phyloP scores from a whole-genome alignment of 768 basidiomycete genomes.

The Fomitopsis pulvina region DNA sequence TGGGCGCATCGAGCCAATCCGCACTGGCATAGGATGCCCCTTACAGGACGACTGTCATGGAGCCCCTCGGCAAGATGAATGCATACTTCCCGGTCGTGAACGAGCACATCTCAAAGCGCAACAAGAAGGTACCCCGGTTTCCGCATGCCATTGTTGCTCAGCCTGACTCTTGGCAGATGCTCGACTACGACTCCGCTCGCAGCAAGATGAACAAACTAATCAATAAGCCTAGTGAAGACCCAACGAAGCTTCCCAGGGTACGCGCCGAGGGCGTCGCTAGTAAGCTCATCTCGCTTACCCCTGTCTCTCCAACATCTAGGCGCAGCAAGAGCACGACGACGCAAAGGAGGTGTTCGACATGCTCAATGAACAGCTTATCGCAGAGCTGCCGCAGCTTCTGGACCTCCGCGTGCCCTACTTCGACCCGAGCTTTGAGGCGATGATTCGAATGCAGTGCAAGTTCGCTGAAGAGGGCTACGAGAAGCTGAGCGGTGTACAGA shows the following conservation, averaged over 20 bases:
- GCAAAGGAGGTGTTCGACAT: constrained; percentile 90
- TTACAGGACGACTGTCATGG: constrained; percentile 90
- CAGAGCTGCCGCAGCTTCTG: constrained; percentile 85
- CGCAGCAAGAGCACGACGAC: constrained; percentile 95
- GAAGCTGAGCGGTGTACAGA: constrained; percentile 90
- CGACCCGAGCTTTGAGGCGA: constrained; percentile 97
- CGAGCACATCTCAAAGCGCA: constrained; percentile 88
- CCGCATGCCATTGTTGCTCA: neutral
- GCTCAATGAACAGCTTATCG: constrained; percentile 87
- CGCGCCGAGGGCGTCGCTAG: constrained; percentile 11
- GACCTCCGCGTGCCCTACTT: constrained; percentile 97
- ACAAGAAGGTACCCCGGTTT: constrained; percentile 75
- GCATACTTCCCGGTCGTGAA: constrained; percentile 92
- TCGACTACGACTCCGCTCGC: constrained; percentile 93
- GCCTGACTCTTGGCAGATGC: constrained; percentile 44
- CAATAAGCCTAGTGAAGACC: constrained; percentile 91
- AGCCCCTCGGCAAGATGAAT: constrained; percentile 95
- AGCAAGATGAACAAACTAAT: constrained; percentile 84
- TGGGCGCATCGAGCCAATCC: neutral
- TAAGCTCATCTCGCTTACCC: neutral
- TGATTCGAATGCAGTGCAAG: constrained; percentile 96
- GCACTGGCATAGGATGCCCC: constrained; percentile 67
- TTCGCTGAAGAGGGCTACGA: constrained; percentile 99
- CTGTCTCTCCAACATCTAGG: constrained; percentile 34
- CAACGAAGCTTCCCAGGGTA: constrained; percentile 83